phyloP scores from a whole-genome alignment of 1,284 basidiomycete genomes.

The Somion occarium region DNA sequence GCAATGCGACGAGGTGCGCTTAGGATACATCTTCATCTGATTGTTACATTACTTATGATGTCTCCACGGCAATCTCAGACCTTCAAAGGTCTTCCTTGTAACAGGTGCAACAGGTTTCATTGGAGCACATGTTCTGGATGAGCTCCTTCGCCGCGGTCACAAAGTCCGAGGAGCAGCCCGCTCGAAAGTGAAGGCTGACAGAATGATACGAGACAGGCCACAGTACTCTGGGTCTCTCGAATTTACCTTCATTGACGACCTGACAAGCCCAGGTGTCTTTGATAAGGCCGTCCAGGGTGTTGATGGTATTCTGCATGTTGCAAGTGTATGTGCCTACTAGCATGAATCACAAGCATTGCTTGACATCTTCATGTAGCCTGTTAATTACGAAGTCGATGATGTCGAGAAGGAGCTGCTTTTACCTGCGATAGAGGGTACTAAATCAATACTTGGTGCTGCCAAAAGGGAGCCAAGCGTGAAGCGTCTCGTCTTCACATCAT shows the following conservation, averaged over 20 bases:
- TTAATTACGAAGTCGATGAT: constrained; percentile 10
- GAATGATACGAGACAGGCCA: constrained; percentile 5
- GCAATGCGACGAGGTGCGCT: too few relatives aligned
- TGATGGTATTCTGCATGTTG: constrained; percentile 22
- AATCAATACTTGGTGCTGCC: constrained; percentile 22
- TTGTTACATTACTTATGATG: too few relatives aligned
- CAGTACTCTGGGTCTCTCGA: constrained; percentile 10
- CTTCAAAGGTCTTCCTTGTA: constrained; percentile 9
- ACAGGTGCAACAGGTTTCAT: constrained; percentile 21
- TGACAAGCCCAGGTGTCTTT: constrained; percentile 31
- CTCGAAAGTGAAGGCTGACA: constrained; percentile 10
- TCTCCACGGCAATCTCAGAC: too few relatives aligned
- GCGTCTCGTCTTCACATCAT: constrained; percentile 64
- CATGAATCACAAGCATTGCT: not conserved
- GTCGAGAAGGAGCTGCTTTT: constrained; percentile 17
- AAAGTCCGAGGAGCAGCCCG: constrained; percentile 16
- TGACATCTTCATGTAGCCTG: too few relatives aligned
- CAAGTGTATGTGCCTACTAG: constrained; percentile 11
- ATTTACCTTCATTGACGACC: constrained; percentile 11
- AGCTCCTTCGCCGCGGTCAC: constrained; percentile 18
- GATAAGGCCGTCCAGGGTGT: constrained; percentile 43
- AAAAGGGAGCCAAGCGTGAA: constrained; percentile 35
- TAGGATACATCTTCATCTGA: too few relatives aligned
- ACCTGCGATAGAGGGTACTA: constrained; percentile 27
- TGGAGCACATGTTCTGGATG: constrained; percentile 19